Base-by-base conservation (phyloP, 305 asterid genomes). In the Fraxinus sp. region DNA sequence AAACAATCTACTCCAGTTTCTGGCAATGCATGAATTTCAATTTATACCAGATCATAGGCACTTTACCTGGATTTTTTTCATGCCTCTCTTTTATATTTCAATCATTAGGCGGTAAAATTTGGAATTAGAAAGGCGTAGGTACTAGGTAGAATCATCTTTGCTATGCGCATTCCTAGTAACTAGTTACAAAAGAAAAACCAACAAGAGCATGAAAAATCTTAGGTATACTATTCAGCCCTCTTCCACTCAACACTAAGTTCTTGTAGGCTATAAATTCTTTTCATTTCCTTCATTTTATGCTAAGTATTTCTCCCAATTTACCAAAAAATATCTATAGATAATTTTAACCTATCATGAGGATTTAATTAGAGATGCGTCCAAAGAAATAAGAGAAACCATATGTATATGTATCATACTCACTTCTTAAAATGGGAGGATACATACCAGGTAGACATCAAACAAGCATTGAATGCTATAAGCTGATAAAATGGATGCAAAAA, bases 1-100 rank as follows among this genome's bases (percentile, higher is more conserved):
- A 74, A 82, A 70, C 36, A 20, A 41, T 81, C 57, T 46, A 66
- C 39, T 82, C 73, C 80, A 79, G 80, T 68, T 57, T 32, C 80
- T 1, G 4, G 30, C 13, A 68, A 52, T 36, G 84, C 79, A 59
- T 28, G 74, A 30, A 39, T 52, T 36, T 26, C 55, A 59, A 16
- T 10, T 7, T 30, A 10, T 3, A 4, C 55, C 73, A 36, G 14
- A 57, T 18, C 4, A 18, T 7, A 57, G 11, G 30, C 70, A 18
- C 32, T 64, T 22, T 64, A 7, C 33, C 16, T 24, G 24, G 64
- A 52, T 20, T 10, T 64, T 8, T 64, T 10, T 64, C 72, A 24
- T 24, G 72, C 16, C 33, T 64, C 26, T 7, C 10, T 62, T 2
- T 24, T 0, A n/a, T 52, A 52, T n/a, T 52, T 52, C 10, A 5